Evolutionary conservation across 768 basidiomycete genomes (phyloP).

Genomic region (Zangia roseola): DNA sequence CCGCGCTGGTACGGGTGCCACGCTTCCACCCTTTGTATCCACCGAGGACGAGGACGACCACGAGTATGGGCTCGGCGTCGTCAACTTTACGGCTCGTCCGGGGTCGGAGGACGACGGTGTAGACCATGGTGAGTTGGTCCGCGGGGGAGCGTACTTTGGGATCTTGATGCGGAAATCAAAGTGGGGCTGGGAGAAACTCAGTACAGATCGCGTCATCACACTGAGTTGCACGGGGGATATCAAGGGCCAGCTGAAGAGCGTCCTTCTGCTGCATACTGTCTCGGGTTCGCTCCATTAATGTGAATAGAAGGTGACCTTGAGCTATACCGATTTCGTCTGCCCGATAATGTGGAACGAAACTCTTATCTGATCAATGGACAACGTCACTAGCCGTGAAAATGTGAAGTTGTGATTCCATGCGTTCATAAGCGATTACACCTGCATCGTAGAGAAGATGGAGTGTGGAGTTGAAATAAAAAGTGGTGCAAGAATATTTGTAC

Average conservation of each 20-base stretch:
- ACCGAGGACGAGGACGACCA: neutral
- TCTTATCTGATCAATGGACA: no score
- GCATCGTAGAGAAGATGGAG: neutral
- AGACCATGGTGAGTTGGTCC: neutral
- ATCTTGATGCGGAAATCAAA: conserved; percentile 5
- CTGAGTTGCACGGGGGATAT: neutral
- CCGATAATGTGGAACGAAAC: no score
- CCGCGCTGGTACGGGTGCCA: conserved; percentile 5
- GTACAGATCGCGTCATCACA: conserved; percentile 3
- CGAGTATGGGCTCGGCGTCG: conserved; percentile 4
- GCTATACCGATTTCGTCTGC: no score
- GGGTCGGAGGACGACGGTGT: no score
- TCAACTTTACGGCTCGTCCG: conserved; percentile 1
- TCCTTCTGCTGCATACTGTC: conserved; percentile 3
- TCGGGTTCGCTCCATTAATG: no score
- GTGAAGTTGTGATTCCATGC: conserved; percentile 1
- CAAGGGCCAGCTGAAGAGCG: neutral
- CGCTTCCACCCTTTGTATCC: neutral
- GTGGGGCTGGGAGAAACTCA: conserved; percentile 11
- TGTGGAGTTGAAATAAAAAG: neutral
- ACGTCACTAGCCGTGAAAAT: no score
- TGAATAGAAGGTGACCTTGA: no score
- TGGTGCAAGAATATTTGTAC: neutral
- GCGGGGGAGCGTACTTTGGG: neutral
- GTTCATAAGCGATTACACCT: conserved; percentile 6